A percentile compares a stretch with the other conserved stretches of the same genome.
These are phyloP conservation scores for Kingdonia uniflora DNA, from an alignment of 164 flowering plant genomes.

Conservation along the genomic window DNA sequence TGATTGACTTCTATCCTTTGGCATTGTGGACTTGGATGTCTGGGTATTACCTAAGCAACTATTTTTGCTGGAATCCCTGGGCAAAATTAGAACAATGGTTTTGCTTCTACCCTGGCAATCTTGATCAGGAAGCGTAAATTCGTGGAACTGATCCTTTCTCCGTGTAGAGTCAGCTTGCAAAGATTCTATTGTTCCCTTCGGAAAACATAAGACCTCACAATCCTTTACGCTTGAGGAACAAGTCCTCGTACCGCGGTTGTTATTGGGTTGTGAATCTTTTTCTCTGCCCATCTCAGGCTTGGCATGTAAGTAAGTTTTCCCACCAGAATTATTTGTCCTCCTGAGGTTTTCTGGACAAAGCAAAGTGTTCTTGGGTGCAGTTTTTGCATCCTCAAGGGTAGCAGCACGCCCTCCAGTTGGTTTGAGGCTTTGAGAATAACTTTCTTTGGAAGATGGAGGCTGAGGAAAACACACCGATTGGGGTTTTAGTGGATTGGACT, in stretches of 20 bases:
- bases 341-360: not conserved
- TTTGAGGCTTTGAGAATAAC: not conserved
- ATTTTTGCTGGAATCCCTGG: too few relatives aligned
- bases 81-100: too few relatives aligned
- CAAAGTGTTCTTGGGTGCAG: not conserved
- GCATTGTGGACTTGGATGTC: too few relatives aligned
- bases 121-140: too few relatives aligned
- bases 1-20: too few relatives aligned
- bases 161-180: too few relatives aligned
- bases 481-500: constrained; percentile 21
- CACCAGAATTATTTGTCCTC: not conserved
- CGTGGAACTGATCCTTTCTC: too few relatives aligned
- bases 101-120: too few relatives aligned
- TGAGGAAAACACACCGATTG: not conserved
- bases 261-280: not conserved
- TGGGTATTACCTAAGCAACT: too few relatives aligned
- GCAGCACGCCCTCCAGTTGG: not conserved
- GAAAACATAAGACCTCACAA: too few relatives aligned
- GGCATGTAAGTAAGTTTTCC: not conserved
- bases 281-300: not conserved
- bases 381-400: not conserved
- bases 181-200: too few relatives aligned
- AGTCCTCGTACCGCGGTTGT: not conserved
- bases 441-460: not conserved
- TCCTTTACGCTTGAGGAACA: not conserved